These are phyloP conservation scores for Microthlaspi erraticum DNA, from an alignment of 345 rosid genomes.

Conservation along the genomic window DNA sequence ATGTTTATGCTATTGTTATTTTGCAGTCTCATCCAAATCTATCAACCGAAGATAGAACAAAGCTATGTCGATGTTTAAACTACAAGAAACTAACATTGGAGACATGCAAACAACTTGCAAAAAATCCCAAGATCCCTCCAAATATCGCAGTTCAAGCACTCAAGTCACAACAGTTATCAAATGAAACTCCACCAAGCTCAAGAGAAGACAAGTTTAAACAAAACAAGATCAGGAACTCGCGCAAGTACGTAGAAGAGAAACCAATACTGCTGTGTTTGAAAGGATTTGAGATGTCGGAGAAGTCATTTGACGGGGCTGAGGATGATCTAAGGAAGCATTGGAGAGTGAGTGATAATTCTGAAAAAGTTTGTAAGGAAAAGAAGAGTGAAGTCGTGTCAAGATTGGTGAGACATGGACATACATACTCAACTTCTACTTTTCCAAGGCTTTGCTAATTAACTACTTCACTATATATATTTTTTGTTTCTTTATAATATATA, in stretches of 20 bases:
- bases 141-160: conserved; percentile 69
- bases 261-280: conserved; percentile 35
- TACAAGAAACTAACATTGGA: conserved; percentile 72
- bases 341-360: conserved; percentile 47
- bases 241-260: conserved; percentile 36
- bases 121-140: conserved; percentile 87
- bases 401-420: conserved; percentile 48
- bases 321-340: conserved; percentile 40
- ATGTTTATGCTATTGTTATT: not conserved
- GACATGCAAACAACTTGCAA: conserved; percentile 76
- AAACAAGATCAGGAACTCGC: conserved; percentile 21
- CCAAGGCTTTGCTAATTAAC: conserved; percentile 60
- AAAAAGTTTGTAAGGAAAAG: conserved; percentile 61
- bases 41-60: conserved; percentile 64
- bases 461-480: conserved; percentile 6
- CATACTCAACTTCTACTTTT: conserved; percentile 41
- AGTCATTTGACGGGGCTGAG: conserved; percentile 29
- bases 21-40: conserved; percentile 75
- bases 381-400: conserved; percentile 62
- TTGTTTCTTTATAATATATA: not conserved
- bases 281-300: conserved; percentile 39
- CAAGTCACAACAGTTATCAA: conserved; percentile 53
- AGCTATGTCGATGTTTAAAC: conserved; percentile 68
- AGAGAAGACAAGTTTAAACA: conserved; percentile 33
- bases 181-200: conserved; percentile 24